Evolutionary conservation across 2,329 filamentous ascomycete species (phyloP), one percentile per base, ranked within the genome.

Genomic region (Calonectria hawksworthii): DNA sequence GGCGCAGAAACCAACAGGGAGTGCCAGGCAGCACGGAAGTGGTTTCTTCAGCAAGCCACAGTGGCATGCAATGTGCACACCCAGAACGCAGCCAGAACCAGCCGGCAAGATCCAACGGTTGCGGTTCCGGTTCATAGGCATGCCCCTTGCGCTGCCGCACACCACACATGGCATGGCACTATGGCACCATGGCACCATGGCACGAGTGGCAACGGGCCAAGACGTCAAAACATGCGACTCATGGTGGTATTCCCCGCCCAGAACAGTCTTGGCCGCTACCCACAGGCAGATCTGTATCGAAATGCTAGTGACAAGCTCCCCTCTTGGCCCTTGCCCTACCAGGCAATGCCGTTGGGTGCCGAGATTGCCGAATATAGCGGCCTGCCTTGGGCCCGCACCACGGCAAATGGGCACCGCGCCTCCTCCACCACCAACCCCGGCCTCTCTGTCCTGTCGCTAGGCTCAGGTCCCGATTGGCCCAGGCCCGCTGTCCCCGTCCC

Each of bases 321-420:
- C 54, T 54, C 51, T n/a, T 34, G 52, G 16, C 44, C 28, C 4
- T 41, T 34, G 65, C 65, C 14, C 50, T 56, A 54, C 50, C 32
- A 44, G 50, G 65, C 56, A 63, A 63, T 63, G 56, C 56, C 56
- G 56, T 28, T 63, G 56, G 34, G n/a, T 63, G 56, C 56, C 34
- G 56, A 63, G 56, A 63, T 63, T 63, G 56, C 56, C 56, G 56
- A 63, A 38, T 41, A 63, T 63, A 63, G 56, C 56, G 56, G 56
- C 56, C 23, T 41, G 23, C 23, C n/a, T 13, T 13, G 23, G 56
- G 36, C 56, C 56, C 16, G 56, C 56, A 38, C 34, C 41, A 23
- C 32, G 56, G 56, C 56, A 61, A 38, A 38, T 36, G n/a, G 56
- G 54, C 5, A 9, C 21, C 21, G 16, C 54, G 23, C 56, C 13